Percentiles rank a stretch among this genome's conserved stretches.
Conservation (phyloP, 495 filamentous ascomycete genomes). For the Extremus antarcticus region DNA sequence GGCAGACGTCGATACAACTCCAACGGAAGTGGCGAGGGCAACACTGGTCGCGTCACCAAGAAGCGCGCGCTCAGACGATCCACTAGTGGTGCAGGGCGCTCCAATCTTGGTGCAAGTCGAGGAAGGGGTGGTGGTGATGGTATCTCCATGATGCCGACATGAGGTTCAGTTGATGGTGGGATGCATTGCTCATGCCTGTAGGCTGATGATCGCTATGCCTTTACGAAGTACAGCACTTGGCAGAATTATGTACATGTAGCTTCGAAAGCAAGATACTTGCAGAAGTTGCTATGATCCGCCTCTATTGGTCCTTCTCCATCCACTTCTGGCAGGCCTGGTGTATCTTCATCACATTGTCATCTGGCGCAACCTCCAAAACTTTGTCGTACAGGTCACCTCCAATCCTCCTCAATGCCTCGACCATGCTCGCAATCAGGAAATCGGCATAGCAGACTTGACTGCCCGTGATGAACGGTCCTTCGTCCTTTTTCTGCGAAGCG, state of each 20-base stretch:
- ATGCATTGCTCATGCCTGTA: too few species aligned
- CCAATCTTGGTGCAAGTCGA: too few species aligned
- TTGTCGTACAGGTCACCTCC: slow-evolving; percentile 16
- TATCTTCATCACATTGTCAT: slow-evolving; percentile 16
- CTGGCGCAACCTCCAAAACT: slow-evolving; percentile 8
- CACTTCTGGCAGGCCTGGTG: slow-evolving; percentile 27
- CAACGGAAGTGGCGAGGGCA: neutral
- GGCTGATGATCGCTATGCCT: neutral
- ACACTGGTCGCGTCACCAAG: neutral
- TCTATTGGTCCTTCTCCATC: slow-evolving; percentile 23
- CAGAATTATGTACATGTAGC: neutral
- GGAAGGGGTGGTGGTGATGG: neutral
- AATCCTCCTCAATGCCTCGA: slow-evolving; percentile 22
- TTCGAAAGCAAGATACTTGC: neutral
- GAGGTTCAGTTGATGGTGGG: slow-evolving; percentile 2
- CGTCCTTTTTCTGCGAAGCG: slow-evolving; percentile 36
- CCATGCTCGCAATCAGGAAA: slow-evolving; percentile 32
- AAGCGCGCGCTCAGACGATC: neutral
- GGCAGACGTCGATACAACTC: neutral
- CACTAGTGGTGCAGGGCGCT: neutral
- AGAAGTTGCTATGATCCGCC: neutral
- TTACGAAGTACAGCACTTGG: neutral
- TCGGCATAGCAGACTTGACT: slow-evolving; percentile 29
- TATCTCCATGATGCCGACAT: slow-evolving; percentile 18
- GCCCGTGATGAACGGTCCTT: slow-evolving; percentile 41